These are phyloP conservation scores for Amylostereum areolatum DNA, from an alignment of 1,284 basidiomycete genomes.

Conservation along the genomic window DNA sequence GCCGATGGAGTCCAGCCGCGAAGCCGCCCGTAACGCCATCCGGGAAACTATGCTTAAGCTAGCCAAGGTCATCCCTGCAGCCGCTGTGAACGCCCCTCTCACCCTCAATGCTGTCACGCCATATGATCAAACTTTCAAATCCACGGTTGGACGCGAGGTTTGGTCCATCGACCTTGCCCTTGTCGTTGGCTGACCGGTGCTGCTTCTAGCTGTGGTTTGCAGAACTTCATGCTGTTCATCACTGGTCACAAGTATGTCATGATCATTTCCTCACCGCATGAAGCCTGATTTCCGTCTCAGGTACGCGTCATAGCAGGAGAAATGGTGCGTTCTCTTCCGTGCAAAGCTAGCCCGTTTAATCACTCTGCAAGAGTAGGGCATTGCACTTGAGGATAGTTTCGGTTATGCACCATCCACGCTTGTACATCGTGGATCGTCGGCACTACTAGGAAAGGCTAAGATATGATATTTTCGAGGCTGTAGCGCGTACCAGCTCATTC, in stretches of 20 bases:
- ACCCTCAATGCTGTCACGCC: conserved; percentile 76
- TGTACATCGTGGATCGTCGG: conserved; percentile 53
- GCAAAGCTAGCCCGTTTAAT: conserved; percentile 1
- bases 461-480: conserved; percentile 18
- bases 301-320: conserved; percentile 77
- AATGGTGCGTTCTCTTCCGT: conserved; percentile 40
- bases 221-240: conserved; percentile 78
- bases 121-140: conserved; percentile 62
- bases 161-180: conserved; percentile 12
- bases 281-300: conserved; percentile 25
- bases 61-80: conserved; percentile 42
- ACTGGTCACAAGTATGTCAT: conserved; percentile 72
- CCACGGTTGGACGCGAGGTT: conserved; percentile 80
- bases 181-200: background rate
- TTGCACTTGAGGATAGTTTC: conserved; percentile 65
- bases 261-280: too few relatives aligned
- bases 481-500: too few relatives aligned
- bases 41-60: conserved; percentile 51
- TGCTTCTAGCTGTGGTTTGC: conserved; percentile 75
- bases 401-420: conserved; percentile 80
- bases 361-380: conserved; percentile 37
- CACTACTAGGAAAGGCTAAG: conserved; percentile 37
- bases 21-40: conserved; percentile 52
- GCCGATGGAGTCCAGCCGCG: conserved; percentile 69
- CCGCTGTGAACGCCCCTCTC: conserved; percentile 48